Evolutionary conservation across 768 basidiomycete species (phyloP).

Genomic region (Tylopilus plumbeoviolaceoides): DNA sequence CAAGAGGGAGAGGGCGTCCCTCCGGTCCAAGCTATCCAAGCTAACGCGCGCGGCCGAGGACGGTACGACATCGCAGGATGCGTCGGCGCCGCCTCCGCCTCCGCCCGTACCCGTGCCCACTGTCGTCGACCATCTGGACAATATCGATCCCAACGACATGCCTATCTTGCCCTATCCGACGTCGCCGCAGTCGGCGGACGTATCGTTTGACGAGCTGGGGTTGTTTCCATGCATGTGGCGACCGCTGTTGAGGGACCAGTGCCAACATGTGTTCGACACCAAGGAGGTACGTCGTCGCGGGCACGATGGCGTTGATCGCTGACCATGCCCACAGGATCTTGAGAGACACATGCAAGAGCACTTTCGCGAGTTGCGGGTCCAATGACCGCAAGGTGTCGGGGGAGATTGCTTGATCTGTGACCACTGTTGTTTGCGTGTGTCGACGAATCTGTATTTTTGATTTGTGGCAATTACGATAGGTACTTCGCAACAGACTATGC

Average conservation of each 20-base stretch:
- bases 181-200: background rate
- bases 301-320: background rate
- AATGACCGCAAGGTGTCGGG: background rate
- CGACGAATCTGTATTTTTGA: no score
- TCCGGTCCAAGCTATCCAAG: conserved; percentile 14
- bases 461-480: no score
- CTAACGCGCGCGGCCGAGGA: background rate
- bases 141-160: conserved; percentile 21
- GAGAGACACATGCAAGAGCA: conserved; percentile 25
- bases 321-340: conserved; percentile 14
- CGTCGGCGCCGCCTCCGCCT: background rate
- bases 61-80: background rate
- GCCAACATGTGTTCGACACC: conserved; percentile 25
- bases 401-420: background rate
- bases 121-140: conserved; percentile 4
- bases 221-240: conserved; percentile 31
- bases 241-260: conserved; percentile 24
- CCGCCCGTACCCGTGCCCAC: background rate
- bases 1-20: conserved; percentile 19
- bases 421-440: no score
- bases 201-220: conserved; percentile 14
- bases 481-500: no score
- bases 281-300: conserved; percentile 25
- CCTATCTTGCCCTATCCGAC: conserved; percentile 3
- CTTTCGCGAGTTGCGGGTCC: conserved; percentile 8